Conservation (phyloP, 495 filamentous ascomycete genomes). For the Cenococcum geophilum region DNA sequence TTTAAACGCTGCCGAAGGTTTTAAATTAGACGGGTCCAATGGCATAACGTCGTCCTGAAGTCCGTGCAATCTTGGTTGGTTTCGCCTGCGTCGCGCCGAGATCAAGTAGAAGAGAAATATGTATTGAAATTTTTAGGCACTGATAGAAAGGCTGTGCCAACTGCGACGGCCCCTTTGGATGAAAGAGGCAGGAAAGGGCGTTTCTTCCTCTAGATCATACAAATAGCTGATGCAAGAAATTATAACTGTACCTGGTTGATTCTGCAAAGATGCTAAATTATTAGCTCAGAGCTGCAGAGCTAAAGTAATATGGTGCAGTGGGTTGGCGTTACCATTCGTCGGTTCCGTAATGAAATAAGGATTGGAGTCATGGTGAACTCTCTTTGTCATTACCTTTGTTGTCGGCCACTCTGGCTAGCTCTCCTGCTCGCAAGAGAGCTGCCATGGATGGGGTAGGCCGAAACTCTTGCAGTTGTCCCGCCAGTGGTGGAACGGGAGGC, state of each 20-base stretch:
- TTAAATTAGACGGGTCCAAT: too few species aligned
- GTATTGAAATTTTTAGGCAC: too few species aligned
- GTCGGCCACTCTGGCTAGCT: constrained; percentile 26
- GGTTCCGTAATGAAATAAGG: background rate
- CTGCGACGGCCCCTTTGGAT: too few species aligned
- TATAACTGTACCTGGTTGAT: constrained; percentile 18
- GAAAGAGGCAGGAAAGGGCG: background rate
- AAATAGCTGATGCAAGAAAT: background rate
- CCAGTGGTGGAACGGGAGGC: constrained; percentile 7
- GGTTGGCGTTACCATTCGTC: background rate
- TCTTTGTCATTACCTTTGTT: constrained; percentile 5
- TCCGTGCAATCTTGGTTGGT: background rate
- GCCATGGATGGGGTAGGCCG: constrained; percentile 18
- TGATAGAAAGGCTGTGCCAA: too few species aligned
- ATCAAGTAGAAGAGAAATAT: background rate
- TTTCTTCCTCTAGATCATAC: background rate
- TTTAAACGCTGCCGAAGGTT: too few species aligned
- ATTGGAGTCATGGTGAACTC: background rate
- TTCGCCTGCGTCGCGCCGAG: background rate
- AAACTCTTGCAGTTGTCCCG: constrained; percentile 11
- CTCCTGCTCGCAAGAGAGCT: constrained; percentile 25
- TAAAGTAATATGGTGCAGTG: background rate
- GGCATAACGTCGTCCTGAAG: too few species aligned
- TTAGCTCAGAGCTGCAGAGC: background rate
- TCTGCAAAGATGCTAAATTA: constrained; percentile 3